Evolutionary conservation across 1,139 yeast genomes (phyloP).

Genomic region (Taiozyma sp.): DNA sequence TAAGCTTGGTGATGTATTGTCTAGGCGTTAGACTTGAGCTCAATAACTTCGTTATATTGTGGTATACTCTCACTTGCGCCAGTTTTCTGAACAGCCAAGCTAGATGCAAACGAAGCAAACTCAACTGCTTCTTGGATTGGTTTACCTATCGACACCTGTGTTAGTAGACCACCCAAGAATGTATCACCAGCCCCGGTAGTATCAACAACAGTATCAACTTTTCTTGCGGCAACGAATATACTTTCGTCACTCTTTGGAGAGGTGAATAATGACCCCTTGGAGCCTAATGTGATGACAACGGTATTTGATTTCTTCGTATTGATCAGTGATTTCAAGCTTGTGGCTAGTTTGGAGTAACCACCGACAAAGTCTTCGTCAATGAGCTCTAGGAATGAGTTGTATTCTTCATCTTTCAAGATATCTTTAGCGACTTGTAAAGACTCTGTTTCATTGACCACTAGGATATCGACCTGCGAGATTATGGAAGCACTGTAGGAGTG

Average conservation of each 20-base stretch:
- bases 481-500: constrained; percentile 35
- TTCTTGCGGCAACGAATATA: constrained; percentile 33
- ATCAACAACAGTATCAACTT: constrained; percentile 57
- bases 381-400: constrained; percentile 16
- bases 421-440: constrained; percentile 38
- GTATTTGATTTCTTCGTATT: constrained; percentile 33
- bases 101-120: constrained; percentile 75
- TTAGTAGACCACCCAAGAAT: constrained; percentile 76
- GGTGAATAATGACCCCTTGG: constrained; percentile 57
- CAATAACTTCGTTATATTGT: constrained; percentile 29
- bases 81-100: constrained; percentile 67
- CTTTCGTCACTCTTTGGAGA: constrained; percentile 14
- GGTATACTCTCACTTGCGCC: constrained; percentile 96
- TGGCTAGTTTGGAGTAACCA: constrained; percentile 36
- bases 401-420: constrained; percentile 17
- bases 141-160: constrained; percentile 45
- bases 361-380: constrained; percentile 23
- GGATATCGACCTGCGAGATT: constrained; percentile 50
- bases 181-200: constrained; percentile 99
- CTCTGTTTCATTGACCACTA: constrained; percentile 85
- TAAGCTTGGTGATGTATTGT: neutral
- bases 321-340: constrained; percentile 30
- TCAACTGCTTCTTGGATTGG: constrained; percentile 44
- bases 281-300: constrained; percentile 77
- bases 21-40: no score